Percentiles rank a stretch among this genome's conserved stretches.
Evolutionary conservation across 179 eudicot genomes (phyloP).

Genomic region (Gypsophila paniculata): DNA sequence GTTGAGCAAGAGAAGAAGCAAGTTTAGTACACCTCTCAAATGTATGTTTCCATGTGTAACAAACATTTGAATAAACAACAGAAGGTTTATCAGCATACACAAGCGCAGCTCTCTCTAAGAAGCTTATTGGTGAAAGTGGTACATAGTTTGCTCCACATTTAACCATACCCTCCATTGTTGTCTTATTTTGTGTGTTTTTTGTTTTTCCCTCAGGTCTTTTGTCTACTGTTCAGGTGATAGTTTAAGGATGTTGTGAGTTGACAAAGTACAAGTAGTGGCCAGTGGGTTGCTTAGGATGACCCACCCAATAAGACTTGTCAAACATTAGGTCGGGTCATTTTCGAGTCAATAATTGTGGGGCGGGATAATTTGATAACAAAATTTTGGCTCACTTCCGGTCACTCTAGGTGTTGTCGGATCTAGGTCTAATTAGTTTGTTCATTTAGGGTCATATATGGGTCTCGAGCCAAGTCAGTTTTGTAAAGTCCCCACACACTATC

Average conservation of each 20-base stretch:
- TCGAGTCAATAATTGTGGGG: too few relatives aligned
- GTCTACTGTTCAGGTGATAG: not conserved
- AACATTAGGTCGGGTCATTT: too few relatives aligned
- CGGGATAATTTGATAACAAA: too few relatives aligned
- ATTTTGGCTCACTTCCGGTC: too few relatives aligned
- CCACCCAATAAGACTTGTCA: too few relatives aligned
- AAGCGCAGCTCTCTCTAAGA: conserved; percentile 51
- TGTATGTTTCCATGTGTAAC: conserved; percentile 43
- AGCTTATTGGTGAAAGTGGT: conserved; percentile 50
- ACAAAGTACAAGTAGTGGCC: too few relatives aligned
- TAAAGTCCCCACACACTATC: too few relatives aligned
- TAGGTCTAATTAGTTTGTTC: too few relatives aligned
- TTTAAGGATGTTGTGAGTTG: not conserved
- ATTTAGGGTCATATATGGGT: too few relatives aligned
- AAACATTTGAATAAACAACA: conserved; percentile 34
- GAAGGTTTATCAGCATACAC: conserved; percentile 41
- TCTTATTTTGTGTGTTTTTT: not conserved
- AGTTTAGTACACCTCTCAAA: conserved; percentile 37
- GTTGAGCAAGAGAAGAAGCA: conserved; percentile 36
- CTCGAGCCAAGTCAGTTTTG: too few relatives aligned
- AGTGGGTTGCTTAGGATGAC: too few relatives aligned
- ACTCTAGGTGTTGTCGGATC: too few relatives aligned
- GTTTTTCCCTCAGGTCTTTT: not conserved
- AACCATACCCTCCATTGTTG: conserved; percentile 39
- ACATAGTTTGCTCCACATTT: conserved; percentile 47